Evolutionary conservation across 2,329 filamentous ascomycete species (phyloP).

Genomic region (Penicillium sclerotigenum): DNA sequence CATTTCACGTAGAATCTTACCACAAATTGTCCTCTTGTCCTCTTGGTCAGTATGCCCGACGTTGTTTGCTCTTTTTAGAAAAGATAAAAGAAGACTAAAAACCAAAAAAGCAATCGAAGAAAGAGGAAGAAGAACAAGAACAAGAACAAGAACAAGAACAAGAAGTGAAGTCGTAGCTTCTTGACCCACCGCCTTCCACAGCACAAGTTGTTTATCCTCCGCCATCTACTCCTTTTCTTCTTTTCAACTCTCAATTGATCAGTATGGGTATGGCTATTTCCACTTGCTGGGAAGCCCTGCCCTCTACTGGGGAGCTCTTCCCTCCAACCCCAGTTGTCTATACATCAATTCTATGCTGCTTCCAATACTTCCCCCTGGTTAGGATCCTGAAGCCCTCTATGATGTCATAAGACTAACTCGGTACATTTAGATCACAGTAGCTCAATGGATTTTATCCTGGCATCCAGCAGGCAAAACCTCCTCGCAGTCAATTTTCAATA

Average conservation of each 20-base stretch:
- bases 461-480: slow-evolving; percentile 95
- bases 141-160: not conserved
- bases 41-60: not conserved
- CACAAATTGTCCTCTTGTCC: too few relatives aligned
- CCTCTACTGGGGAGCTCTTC: slow-evolving; percentile 33
- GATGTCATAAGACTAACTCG: slow-evolving; percentile 13
- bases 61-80: not conserved
- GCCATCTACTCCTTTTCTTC: not conserved
- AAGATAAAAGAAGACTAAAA: not conserved
- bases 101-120: not conserved
- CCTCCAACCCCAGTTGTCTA: slow-evolving; percentile 42
- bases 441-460: slow-evolving; percentile 75
- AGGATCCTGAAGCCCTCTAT: slow-evolving; percentile 15
- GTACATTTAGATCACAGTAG: slow-evolving; percentile 58
- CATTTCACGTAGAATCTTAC: not conserved
- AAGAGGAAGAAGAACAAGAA: not conserved
- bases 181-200: slow-evolving; percentile 8
- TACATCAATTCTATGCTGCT: slow-evolving; percentile 33
- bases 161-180: not conserved
- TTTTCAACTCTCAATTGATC: not conserved
- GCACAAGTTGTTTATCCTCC: slow-evolving; percentile 2
- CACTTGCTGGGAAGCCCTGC: slow-evolving; percentile 22
- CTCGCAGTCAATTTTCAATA: slow-evolving; percentile 66
- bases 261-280: slow-evolving; percentile 27
- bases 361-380: slow-evolving; percentile 46